Evolutionary conservation across 2,329 filamentous ascomycete species (phyloP).

Genomic region (Arthrobotrys iridis): DNA sequence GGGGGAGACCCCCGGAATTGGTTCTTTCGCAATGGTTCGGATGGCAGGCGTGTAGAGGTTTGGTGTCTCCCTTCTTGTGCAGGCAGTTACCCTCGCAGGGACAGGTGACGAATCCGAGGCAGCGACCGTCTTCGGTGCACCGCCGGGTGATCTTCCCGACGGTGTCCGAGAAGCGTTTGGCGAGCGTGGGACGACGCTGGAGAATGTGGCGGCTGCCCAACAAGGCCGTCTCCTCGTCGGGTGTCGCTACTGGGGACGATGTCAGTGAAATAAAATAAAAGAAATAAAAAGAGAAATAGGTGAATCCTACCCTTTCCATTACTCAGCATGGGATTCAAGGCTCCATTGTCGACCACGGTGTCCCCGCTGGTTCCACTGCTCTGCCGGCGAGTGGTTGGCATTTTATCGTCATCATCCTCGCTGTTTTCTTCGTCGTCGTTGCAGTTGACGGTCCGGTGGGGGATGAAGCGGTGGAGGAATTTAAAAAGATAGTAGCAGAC

Average conservation of each 20-base stretch:
- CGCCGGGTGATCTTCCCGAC: constrained; percentile 45
- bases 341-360: neutral
- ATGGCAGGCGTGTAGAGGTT: constrained; percentile 34
- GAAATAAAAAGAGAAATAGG: neutral
- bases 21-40: constrained; percentile 31
- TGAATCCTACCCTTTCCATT: constrained; percentile 13
- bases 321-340: neutral
- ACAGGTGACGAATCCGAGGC: constrained; percentile 57
- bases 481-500: constrained; percentile 79
- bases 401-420: constrained; percentile 27
- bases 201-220: constrained; percentile 7
- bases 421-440: constrained; percentile 65
- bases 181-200: constrained; percentile 19
- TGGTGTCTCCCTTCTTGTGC: constrained; percentile 21
- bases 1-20: neutral
- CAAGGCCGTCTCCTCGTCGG: constrained; percentile 45
- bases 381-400: constrained; percentile 18
- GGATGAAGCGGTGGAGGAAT: constrained; percentile 76
- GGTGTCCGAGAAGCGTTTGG: constrained; percentile 34
- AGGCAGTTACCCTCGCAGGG: constrained; percentile 56
- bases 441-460: constrained; percentile 82
- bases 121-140: constrained; percentile 56
- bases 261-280: neutral
- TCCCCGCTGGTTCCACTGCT: constrained; percentile 27
- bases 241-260: neutral